A percentile compares a stretch with the other conserved stretches of the same genome.
Conservation (phyloP, 345 rosid species). For the Citrus hindsii region DNA sequence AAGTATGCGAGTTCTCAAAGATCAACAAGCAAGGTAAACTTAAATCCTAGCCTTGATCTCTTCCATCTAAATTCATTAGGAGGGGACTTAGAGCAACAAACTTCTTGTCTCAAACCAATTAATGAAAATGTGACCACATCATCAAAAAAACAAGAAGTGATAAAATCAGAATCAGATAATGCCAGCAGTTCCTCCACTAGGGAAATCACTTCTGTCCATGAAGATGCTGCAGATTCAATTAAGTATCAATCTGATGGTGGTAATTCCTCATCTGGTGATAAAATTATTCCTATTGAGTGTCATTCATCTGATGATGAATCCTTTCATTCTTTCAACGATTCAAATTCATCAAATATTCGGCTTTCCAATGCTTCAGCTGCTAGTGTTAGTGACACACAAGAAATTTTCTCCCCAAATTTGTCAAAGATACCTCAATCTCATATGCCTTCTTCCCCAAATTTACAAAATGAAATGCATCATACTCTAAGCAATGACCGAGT, state of each 20-base stretch:
- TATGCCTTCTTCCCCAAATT: conserved; percentile 4
- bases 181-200: conserved; percentile 55
- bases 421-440: conserved; percentile 21
- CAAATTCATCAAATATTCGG: conserved; percentile 43
- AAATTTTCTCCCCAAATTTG: conserved; percentile 24
- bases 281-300: conserved; percentile 29
- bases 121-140: conserved; percentile 20
- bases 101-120: conserved; percentile 22
- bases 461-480: background rate
- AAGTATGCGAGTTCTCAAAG: conserved; percentile 28
- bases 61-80: conserved; percentile 63
- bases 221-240: conserved; percentile 30
- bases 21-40: conserved; percentile 56
- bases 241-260: conserved; percentile 41
- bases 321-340: conserved; percentile 72
- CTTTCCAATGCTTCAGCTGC: conserved; percentile 65
- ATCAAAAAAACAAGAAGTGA: conserved; percentile 24
- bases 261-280: conserved; percentile 26
- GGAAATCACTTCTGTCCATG: conserved; percentile 66
- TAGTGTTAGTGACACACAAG: conserved; percentile 36
- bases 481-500: background rate
- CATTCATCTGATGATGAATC: conserved; percentile 77
- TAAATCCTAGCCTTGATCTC: conserved; percentile 66
- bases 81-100: conserved; percentile 64
- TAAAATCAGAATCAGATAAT: conserved; percentile 39